Evolutionary conservation across 1,139 yeast species (phyloP).

Genomic region (Debaryomycetaceae sp.): DNA sequence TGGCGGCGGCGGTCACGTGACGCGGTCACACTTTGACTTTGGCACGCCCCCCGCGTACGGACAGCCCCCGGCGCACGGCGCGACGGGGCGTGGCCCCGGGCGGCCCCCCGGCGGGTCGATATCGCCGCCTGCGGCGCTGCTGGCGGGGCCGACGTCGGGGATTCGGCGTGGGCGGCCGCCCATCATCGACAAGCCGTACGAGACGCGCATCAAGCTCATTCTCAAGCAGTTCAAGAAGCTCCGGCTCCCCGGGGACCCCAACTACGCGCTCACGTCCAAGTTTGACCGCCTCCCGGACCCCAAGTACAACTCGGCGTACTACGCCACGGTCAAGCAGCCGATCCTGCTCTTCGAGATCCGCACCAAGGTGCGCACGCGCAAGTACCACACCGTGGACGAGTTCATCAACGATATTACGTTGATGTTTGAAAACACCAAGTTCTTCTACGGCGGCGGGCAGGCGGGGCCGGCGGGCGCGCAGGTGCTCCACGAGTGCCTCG

Average conservation of each 20-base stretch:
- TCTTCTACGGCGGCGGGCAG: conserved; percentile 53
- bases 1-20: background rate
- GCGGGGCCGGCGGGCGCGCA: conserved; percentile 38
- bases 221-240: conserved; percentile 77
- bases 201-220: conserved; percentile 83
- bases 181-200: conserved; percentile 89
- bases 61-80: background rate
- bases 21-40: background rate
- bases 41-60: background rate
- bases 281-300: conserved; percentile 84
- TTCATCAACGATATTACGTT: conserved; percentile 73
- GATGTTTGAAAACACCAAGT: conserved; percentile 72
- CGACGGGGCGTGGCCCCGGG: conserved; percentile 8
- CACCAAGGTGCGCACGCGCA: conserved; percentile 81
- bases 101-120: conserved; percentile 12
- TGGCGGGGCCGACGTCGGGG: conserved; percentile 33
- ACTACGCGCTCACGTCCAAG: conserved; percentile 46
- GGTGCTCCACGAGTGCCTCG: conserved; percentile 50
- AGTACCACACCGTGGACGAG: conserved; percentile 68
- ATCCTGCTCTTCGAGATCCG: conserved; percentile 79
- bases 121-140: conserved; percentile 13
- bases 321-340: conserved; percentile 60
- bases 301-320: conserved; percentile 63
- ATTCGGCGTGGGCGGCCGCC: conserved; percentile 93
- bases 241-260: conserved; percentile 47